Conservation (phyloP, 345 rosid species). For the Hibiscus mutabilis region DNA sequence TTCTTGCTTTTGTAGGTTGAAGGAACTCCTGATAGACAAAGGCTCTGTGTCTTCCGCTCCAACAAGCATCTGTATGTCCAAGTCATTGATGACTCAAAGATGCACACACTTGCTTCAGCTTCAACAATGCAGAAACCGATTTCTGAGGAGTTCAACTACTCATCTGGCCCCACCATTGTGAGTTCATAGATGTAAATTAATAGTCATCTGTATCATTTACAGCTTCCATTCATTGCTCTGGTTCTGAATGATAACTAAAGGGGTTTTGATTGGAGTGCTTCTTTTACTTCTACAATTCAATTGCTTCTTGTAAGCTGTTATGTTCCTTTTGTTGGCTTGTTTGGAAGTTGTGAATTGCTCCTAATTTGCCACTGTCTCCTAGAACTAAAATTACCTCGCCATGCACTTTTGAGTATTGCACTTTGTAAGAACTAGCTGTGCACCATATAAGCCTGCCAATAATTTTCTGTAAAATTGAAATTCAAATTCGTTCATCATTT, state of each 20-base stretch:
- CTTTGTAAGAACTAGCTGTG: too few relatives aligned
- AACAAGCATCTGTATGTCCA: conserved; percentile 89
- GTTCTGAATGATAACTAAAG: not conserved
- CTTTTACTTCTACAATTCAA: not conserved
- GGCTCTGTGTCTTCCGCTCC: conserved; percentile 74
- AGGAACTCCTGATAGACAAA: conserved; percentile 85
- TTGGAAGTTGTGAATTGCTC: not conserved
- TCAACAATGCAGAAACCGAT: conserved; percentile 77
- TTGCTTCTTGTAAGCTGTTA: not conserved
- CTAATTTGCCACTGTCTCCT: not conserved
- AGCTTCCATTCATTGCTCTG: not conserved
- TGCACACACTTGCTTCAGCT: conserved; percentile 92
- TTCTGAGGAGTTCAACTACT: conserved; percentile 53
- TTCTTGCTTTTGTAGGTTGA: conserved; percentile 36
- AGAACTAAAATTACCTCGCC: not conserved
- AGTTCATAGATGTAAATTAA: conserved; percentile 20
- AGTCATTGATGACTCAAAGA: conserved; percentile 94
- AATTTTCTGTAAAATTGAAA: too few relatives aligned
- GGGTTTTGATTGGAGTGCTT: not conserved
- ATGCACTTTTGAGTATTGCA: not conserved
- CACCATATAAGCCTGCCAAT: too few relatives aligned
- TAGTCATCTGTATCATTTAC: not conserved
- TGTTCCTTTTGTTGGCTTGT: not conserved
- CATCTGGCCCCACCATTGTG: conserved; percentile 76
- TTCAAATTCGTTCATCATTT: too few relatives aligned